These are phyloP conservation scores for Eucalyptus lansdowneana DNA, from an alignment of 345 rosid species.

Conservation along the genomic window DNA sequence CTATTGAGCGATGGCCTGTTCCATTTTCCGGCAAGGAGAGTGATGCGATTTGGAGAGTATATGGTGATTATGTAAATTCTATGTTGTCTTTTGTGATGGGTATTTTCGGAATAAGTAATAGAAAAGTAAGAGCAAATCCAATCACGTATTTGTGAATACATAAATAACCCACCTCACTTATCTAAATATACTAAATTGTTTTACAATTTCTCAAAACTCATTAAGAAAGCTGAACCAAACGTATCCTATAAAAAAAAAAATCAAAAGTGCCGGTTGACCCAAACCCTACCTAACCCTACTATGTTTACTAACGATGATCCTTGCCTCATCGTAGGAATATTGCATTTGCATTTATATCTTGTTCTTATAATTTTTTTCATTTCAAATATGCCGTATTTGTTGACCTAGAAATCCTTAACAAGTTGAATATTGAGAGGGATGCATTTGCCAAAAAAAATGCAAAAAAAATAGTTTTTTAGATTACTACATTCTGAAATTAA, in stretches of 20 bases:
- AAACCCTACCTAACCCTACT: rapidly evolving
- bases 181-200: rapidly evolving
- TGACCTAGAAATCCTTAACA: not conserved
- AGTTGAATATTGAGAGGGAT: not conserved
- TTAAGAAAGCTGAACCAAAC: too few species aligned
- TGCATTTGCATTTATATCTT: not conserved
- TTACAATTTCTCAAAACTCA: too few species aligned
- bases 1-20: not conserved
- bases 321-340: rapidly evolving
- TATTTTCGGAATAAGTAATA: not conserved
- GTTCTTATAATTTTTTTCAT: not conserved
- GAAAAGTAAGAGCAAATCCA: not conserved
- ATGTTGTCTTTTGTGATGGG: not conserved
- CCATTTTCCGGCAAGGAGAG: not conserved
- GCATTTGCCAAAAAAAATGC: not conserved
- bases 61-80: not conserved
- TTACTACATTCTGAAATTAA: not conserved
- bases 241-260: not conserved
- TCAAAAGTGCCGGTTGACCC: rapidly evolving
- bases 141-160: rapidly evolving
- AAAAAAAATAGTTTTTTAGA: not conserved
- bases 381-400: not conserved
- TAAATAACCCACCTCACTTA: not conserved
- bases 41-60: not conserved
- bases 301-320: not conserved